Percentiles rank a stretch among this genome's conserved stretches.
These are phyloP conservation scores for Debaryomycetaceae sp. DNA, from an alignment of 1,139 yeast species.

Conservation along the genomic window DNA sequence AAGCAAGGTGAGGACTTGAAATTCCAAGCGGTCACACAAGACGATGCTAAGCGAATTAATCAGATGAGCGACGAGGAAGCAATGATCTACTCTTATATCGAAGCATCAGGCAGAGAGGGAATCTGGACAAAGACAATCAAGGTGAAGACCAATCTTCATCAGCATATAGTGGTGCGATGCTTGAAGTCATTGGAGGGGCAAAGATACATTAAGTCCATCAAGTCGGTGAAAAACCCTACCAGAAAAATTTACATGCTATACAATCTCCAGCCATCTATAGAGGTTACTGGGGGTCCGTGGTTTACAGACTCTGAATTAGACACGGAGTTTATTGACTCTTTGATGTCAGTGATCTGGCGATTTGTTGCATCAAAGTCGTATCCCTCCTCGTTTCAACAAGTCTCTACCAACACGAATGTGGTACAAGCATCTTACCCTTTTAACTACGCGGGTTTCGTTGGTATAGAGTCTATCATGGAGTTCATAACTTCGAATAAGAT, in stretches of 20 bases:
- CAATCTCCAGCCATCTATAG: constrained; percentile 88
- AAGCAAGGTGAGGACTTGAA: constrained; percentile 61
- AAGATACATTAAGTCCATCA: constrained; percentile 83
- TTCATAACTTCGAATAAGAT: constrained; percentile 75
- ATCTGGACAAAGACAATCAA: constrained; percentile 94
- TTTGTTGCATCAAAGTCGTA: constrained; percentile 71
- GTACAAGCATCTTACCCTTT: constrained; percentile 48
- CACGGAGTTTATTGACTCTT: constrained; percentile 84
- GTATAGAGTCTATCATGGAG: constrained; percentile 66
- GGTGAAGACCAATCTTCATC: constrained; percentile 88
- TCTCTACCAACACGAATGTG: constrained; percentile 19
- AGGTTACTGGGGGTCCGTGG: constrained; percentile 99
- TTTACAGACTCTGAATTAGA: constrained; percentile 95
- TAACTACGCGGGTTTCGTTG: constrained; percentile 60
- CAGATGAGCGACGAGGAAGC: constrained; percentile 86
- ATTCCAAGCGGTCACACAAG: constrained; percentile 67
- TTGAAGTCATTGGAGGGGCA: constrained; percentile 79
- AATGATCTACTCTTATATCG: constrained; percentile 86
- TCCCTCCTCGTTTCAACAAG: constrained; percentile 62
- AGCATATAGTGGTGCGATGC: constrained; percentile 84
- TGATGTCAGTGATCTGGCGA: constrained; percentile 84
- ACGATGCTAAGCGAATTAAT: constrained; percentile 68
- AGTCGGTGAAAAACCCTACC: constrained; percentile 93
- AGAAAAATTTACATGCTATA: constrained; percentile 94
- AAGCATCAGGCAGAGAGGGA: constrained; percentile 92